Percentiles rank a stretch among this genome's conserved stretches.
phyloP scores from a whole-genome alignment of 2,329 filamentous ascomycete genomes.

The Immersiporthe knoxdaviesiana region DNA sequence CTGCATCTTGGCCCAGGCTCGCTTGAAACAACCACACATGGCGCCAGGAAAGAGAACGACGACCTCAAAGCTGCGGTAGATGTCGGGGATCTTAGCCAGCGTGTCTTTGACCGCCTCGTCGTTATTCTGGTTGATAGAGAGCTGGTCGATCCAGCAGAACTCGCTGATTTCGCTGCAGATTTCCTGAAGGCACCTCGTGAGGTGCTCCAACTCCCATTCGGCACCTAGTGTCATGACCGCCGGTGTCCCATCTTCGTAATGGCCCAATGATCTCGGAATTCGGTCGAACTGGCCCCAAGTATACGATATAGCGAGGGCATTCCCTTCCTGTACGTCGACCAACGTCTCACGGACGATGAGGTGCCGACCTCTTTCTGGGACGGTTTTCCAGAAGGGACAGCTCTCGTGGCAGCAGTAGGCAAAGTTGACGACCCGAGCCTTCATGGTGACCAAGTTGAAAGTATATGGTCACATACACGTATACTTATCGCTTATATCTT shows the following conservation, averaged over 20 bases:
- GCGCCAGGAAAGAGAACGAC: neutral
- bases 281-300: neutral
- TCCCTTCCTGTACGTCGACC: neutral
- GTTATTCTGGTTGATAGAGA: neutral
- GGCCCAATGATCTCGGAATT: neutral
- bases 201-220: neutral
- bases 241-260: neutral
- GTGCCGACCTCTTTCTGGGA: neutral
- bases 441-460: neutral
- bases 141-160: neutral
- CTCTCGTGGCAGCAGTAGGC: neutral
- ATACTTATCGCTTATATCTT: too few relatives aligned
- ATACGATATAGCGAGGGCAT: neutral
- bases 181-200: neutral
- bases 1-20: neutral
- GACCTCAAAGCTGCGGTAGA: neutral
- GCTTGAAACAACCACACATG: neutral
- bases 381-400: neutral
- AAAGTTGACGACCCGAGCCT: neutral
- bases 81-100: neutral
- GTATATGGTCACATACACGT: neutral
- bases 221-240: neutral
- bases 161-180: neutral
- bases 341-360: neutral
- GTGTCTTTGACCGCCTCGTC: neutral